Base-by-base conservation (phyloP, 2,329 filamentous ascomycete species). In the Davidsoniella neocaledoniae region DNA sequence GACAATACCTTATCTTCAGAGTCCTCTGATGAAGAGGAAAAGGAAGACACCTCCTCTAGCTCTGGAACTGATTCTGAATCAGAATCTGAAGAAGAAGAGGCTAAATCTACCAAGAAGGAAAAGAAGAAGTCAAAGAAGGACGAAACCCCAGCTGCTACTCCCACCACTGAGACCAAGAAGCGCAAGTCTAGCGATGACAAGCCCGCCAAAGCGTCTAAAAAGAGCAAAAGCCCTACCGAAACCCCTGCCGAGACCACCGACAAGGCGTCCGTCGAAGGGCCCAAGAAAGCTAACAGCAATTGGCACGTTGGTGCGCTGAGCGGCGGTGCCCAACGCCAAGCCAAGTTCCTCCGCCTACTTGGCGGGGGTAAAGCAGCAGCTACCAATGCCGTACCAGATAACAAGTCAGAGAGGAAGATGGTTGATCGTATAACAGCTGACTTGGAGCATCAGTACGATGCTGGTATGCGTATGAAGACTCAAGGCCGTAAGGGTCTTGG, bases 301-400 rank as follows among this genome's bases (percentile, higher is more conserved):
- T 77, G 73, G 73, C 73, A 75, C 53, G 71, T 76, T 23, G 59
- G 63, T 16, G 68, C 64, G 33, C 64, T 79, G 33, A 68, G 68
- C 38, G 75, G 75, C 29, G 72, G 69, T 19, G 56, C 63, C 16
- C 64, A 64, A 45, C 66, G 75, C 10, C 72, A 76, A 56, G 63
- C 64, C 53, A 79, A 79, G 61, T 77, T 77, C 54, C 60, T 77
- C 57, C 66, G 72, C 29, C 68, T 79, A 1, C 64, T 79, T 3
- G 74, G 74, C 17, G 71, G 64, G 2, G 72, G 69, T 54, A 74
- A 72, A 59, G 63, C 64, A 17, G 60, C 58, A 26, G 33, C 57
- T 0, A 49, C 56, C 2, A 53, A 55, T 9, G 40, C 54, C 19
- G 49, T 42, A 38, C 40, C 26, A 37, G 44, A 43, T 7, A 46